These are phyloP conservation scores for Sungouiozyma ichnusensis DNA, from an alignment of 805 yeast species.

Conservation along the genomic window DNA sequence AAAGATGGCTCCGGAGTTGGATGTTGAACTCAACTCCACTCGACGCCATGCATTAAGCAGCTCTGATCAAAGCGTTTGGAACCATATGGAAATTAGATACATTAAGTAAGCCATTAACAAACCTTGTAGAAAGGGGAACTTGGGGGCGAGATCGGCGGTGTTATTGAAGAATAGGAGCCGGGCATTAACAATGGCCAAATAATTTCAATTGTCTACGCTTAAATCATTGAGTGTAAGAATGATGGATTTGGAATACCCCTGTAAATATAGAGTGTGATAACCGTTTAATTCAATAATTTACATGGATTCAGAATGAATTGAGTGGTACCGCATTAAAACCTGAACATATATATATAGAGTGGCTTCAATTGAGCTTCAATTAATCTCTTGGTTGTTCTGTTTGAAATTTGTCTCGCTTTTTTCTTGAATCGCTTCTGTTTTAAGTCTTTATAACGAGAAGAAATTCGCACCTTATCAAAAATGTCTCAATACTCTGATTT, in stretches of 20 bases:
- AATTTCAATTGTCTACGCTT: neutral
- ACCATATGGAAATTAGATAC: too few relatives aligned
- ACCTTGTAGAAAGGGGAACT: neutral
- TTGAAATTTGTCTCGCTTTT: neutral
- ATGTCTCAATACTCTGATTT: conserved; percentile 34
- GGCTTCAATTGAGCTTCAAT: neutral
- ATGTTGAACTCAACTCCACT: neutral
- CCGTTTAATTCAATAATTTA: too few relatives aligned
- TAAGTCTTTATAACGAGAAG: neutral
- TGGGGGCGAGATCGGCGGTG: neutral
- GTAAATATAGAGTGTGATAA: too few relatives aligned
- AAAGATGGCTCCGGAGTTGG: neutral
- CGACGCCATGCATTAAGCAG: neutral
- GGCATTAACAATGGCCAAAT: neutral
- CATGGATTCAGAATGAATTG: too few relatives aligned
- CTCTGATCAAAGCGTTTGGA: too few relatives aligned
- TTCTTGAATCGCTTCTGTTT: neutral
- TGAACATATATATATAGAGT: neutral
- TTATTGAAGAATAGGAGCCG: neutral
- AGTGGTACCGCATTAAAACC: too few relatives aligned
- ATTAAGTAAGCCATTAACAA: too few relatives aligned
- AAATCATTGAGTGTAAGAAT: too few relatives aligned
- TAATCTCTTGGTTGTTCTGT: neutral
- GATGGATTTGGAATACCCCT: neutral
- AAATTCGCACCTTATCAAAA: neutral